These are phyloP conservation scores for Trametes gibbosa DNA, from an alignment of 768 basidiomycete genomes.

Conservation along the genomic window DNA sequence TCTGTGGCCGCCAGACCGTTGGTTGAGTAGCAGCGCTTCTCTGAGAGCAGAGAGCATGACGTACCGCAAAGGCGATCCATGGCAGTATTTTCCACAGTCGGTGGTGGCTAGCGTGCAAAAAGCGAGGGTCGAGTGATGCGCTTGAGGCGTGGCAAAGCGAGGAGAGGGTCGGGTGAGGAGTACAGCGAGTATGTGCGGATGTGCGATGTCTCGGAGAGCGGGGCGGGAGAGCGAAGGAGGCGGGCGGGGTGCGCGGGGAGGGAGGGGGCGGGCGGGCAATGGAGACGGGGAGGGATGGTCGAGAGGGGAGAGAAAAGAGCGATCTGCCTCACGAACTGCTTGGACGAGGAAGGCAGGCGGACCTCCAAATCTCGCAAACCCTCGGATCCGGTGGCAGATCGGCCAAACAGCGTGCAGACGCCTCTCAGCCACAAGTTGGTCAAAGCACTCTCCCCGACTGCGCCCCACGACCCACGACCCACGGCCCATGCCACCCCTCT, in stretches of 20 bases:
- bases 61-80: slow-evolving; percentile 71
- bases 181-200: background rate
- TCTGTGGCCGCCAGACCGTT: slow-evolving; percentile 30
- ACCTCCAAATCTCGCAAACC: slow-evolving; percentile 19
- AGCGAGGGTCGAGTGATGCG: slow-evolving; percentile 1
- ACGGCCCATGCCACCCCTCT: too few species aligned
- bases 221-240: background rate
- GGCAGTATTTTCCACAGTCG: background rate
- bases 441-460: background rate
- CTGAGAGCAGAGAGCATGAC: slow-evolving; percentile 28
- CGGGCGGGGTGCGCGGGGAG: background rate
- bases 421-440: background rate
- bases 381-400: slow-evolving; percentile 21
- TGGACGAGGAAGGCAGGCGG: slow-evolving; percentile 16
- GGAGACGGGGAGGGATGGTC: slow-evolving; percentile 15
- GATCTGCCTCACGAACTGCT: slow-evolving; percentile 6
- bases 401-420: slow-evolving; percentile 11
- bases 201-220: background rate
- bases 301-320: slow-evolving; percentile 9
- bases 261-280: slow-evolving; percentile 3
- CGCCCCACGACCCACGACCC: background rate
- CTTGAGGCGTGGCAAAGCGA: slow-evolving; percentile 3
- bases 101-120: slow-evolving; percentile 2
- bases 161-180: background rate
- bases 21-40: background rate